Evolutionary conservation across 2,329 filamentous ascomycete genomes (phyloP).

Genomic region (Hortaea werneckii): DNA sequence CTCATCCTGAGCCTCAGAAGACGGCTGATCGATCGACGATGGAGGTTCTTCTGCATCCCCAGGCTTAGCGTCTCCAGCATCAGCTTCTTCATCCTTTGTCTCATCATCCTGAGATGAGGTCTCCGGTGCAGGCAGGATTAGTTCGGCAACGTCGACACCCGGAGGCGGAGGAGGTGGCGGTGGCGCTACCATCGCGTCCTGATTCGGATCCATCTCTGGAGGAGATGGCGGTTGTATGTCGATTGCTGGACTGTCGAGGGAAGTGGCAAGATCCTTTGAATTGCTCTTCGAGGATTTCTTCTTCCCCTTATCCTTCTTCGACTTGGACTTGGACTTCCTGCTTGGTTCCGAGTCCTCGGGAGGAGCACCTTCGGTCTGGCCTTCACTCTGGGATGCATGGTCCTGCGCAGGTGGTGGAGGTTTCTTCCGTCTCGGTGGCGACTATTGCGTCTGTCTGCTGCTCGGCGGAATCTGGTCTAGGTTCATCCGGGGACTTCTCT

Average conservation of each 20-base stretch:
- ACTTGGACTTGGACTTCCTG: no score
- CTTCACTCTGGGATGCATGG: not conserved
- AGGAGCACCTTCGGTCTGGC: no score
- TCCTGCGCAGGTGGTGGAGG: not conserved
- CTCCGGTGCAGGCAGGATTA: not conserved
- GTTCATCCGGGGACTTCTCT: no score
- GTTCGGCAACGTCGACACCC: no score
- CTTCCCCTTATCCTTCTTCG: constrained; percentile 1
- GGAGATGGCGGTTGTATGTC: no score
- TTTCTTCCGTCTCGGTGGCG: not conserved
- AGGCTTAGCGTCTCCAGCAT: not conserved
- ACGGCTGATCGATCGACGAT: no score
- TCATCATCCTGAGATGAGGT: not conserved
- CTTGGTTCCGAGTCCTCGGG: no score
- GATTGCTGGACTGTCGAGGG: no score
- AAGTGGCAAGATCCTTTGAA: not conserved
- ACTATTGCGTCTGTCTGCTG: no score
- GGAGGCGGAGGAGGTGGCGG: not conserved
- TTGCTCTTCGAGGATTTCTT: constrained; percentile 4
- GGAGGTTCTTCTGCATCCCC: not conserved
- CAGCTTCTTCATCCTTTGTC: not conserved
- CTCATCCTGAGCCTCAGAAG: no score
- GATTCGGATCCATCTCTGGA: not conserved
- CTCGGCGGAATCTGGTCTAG: no score
- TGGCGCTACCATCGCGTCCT: not conserved